These are phyloP conservation scores for Peronosclerospora sorghi DNA, from an alignment of 352 stramenopile species.

Conservation along the genomic window DNA sequence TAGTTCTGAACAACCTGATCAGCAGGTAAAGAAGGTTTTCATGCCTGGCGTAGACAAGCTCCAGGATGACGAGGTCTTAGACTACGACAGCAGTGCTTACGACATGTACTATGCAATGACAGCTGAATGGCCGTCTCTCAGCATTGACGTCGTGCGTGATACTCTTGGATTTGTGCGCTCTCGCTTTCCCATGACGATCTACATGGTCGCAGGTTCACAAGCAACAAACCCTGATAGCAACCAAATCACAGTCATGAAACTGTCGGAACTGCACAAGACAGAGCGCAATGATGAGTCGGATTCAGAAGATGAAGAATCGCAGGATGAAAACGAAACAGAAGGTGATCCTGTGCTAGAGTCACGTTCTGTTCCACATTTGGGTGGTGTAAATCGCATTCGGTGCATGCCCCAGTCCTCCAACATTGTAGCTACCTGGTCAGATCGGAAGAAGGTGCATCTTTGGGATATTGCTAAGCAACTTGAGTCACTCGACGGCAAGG, in stretches of 20 bases:
- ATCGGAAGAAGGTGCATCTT: conserved; percentile 92
- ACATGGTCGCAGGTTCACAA: conserved; percentile 94
- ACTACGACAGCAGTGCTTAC: conserved; percentile 98
- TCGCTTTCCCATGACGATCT: conserved; percentile 93
- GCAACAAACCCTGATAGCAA: conserved; percentile 89
- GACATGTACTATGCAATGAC: conserved; percentile 99
- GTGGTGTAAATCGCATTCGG: conserved; percentile 93
- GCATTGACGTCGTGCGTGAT: conserved; percentile 95
- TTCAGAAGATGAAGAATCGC: conserved; percentile 66
- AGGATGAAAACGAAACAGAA: conserved; percentile 91
- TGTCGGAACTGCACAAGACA: conserved; percentile 94
- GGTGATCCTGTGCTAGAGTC: conserved; percentile 93
- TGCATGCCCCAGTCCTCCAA: conserved; percentile 92
- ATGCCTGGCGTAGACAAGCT: conserved; percentile 88
- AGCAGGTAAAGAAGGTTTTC: conserved; percentile 85
- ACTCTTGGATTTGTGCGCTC: conserved; percentile 88
- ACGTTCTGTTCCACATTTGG: conserved; percentile 90
- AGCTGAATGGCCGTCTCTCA: conserved; percentile 96
- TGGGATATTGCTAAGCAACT: conserved; percentile 92
- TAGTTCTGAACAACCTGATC: conserved; percentile 39
- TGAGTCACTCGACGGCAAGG: conserved; percentile 78
- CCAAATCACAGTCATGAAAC: conserved; percentile 96
- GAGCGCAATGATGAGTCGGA: conserved; percentile 74
- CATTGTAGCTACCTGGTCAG: conserved; percentile 96
- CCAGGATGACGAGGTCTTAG: conserved; percentile 89